Evolutionary conservation across 2,329 filamentous ascomycete genomes (phyloP).

Genomic region (Didymella lethalis): DNA sequence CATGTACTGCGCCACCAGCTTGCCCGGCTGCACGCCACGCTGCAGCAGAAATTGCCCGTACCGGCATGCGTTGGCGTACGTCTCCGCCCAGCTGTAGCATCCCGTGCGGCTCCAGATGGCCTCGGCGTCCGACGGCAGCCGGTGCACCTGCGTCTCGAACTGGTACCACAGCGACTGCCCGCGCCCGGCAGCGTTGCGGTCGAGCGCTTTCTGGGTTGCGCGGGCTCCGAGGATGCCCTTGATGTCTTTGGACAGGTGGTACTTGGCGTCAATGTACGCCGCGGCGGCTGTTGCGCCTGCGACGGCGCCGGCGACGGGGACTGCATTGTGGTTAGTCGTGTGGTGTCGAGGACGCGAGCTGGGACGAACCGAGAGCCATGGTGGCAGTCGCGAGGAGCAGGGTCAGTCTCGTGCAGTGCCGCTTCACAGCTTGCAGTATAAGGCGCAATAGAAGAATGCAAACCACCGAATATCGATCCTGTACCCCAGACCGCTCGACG

Average conservation of each 20-base stretch:
- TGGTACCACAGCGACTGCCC: conserved; percentile 70
- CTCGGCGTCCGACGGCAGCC: conserved; percentile 58
- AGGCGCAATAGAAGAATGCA: neutral
- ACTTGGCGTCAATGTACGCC: conserved; percentile 74
- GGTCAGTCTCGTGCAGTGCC: too few species aligned
- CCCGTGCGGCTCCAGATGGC: conserved; percentile 73
- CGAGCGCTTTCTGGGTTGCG: conserved; percentile 55
- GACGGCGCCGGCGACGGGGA: conserved; percentile 45
- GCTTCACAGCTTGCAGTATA: neutral
- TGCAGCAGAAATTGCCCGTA: conserved; percentile 48
- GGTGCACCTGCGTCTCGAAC: conserved; percentile 65
- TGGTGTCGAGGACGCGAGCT: neutral
- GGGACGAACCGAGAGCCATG: conserved; percentile 20
- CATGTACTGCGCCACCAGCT: conserved; percentile 72
- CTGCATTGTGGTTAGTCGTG: conserved; percentile 25
- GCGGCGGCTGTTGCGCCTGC: conserved; percentile 54
- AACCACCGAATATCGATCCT: too few species aligned
- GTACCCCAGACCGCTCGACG: neutral
- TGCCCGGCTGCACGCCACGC: conserved; percentile 64
- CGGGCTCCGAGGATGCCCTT: conserved; percentile 55
- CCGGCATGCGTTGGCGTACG: conserved; percentile 52
- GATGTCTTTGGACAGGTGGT: conserved; percentile 70
- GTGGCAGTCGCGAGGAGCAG: neutral
- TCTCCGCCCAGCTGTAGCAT: conserved; percentile 52
- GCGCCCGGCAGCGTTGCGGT: conserved; percentile 58